These are phyloP conservation scores for Chytriomyces hyalinus DNA, from an alignment of 192 early-diverging fungal genomes.

Conservation along the genomic window DNA sequence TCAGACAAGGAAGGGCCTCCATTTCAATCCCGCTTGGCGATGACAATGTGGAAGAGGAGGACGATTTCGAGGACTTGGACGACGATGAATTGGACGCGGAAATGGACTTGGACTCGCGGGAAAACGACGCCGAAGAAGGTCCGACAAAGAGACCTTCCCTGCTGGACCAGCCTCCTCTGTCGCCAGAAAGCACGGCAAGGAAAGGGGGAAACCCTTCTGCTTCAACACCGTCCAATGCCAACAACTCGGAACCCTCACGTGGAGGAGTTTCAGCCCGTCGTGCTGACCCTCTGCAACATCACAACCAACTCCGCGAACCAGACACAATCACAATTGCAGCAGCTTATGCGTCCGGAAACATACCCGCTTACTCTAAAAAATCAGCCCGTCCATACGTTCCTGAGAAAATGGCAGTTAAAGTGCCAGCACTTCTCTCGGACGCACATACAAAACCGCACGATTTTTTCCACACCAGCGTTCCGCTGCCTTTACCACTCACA, in stretches of 20 bases:
- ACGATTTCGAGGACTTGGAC: constrained; percentile 4
- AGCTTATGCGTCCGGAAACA: constrained; percentile 13
- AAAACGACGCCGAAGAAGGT: neutral
- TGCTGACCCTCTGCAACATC: constrained; percentile 30
- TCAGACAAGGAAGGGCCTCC: neutral
- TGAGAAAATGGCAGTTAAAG: constrained; percentile 31
- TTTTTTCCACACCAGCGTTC: neutral
- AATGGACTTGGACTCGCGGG: neutral
- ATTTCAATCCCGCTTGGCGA: constrained; percentile 1
- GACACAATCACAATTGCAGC: constrained; percentile 23
- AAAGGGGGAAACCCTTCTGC: constrained; percentile 2
- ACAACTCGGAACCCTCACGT: neutral
- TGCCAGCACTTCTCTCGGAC: constrained; percentile 21
- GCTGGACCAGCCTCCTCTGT: neutral
- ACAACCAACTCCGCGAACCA: constrained; percentile 2
- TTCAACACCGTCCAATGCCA: neutral
- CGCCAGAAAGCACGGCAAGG: neutral
- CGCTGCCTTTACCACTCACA: neutral
- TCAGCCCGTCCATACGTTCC: constrained; percentile 22
- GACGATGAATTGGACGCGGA: constrained; percentile 7
- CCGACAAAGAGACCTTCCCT: neutral
- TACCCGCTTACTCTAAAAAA: constrained; percentile 14
- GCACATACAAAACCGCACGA: neutral
- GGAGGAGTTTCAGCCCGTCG: constrained; percentile 17
- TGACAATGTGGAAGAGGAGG: constrained; percentile 16